Evolutionary conservation across 257 asterid species (phyloP).

Genomic region (Catharanthus roseus): DNA sequence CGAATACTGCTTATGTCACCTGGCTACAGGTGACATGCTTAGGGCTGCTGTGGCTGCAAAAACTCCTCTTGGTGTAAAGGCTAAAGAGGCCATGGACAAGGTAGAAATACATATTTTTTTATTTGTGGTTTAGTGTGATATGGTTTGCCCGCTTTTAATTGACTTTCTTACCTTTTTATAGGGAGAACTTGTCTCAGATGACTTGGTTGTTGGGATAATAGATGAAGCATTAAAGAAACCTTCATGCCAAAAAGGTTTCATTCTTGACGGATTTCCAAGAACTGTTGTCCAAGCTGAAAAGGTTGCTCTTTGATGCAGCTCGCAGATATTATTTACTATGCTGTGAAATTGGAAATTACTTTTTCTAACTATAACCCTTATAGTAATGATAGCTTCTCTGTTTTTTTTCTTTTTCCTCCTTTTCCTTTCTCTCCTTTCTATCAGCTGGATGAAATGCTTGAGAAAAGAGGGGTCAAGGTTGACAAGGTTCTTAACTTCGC

Average conservation of each 20-base stretch:
- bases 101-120: slow-evolving; percentile 18
- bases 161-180: slow-evolving; percentile 14
- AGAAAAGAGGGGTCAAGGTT: slow-evolving; percentile 65
- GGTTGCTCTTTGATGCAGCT: slow-evolving; percentile 33
- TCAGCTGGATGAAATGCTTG: slow-evolving; percentile 97
- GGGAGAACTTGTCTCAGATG: slow-evolving; percentile 98
- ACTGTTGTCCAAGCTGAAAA: slow-evolving; percentile 89
- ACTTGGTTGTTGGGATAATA: slow-evolving; percentile 84
- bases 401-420: not conserved
- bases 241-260: slow-evolving; percentile 89
- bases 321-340: not conserved
- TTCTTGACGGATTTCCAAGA: slow-evolving; percentile 98
- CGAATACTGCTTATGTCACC: slow-evolving; percentile 83
- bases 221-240: slow-evolving; percentile 92
- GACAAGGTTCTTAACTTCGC: slow-evolving; percentile 95
- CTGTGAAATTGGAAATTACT: not conserved
- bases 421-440: not conserved
- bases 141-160: not conserved
- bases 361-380: not conserved
- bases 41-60: slow-evolving; percentile 95
- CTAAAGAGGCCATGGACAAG: slow-evolving; percentile 95
- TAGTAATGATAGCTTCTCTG: slow-evolving; percentile 12
- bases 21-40: slow-evolving; percentile 99
- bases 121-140: not conserved
- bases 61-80: slow-evolving; percentile 84